Evolutionary conservation across 345 rosid genomes (phyloP), one percentile per base, ranked within the genome.

Genomic region (Eucalyptus pumila): DNA sequence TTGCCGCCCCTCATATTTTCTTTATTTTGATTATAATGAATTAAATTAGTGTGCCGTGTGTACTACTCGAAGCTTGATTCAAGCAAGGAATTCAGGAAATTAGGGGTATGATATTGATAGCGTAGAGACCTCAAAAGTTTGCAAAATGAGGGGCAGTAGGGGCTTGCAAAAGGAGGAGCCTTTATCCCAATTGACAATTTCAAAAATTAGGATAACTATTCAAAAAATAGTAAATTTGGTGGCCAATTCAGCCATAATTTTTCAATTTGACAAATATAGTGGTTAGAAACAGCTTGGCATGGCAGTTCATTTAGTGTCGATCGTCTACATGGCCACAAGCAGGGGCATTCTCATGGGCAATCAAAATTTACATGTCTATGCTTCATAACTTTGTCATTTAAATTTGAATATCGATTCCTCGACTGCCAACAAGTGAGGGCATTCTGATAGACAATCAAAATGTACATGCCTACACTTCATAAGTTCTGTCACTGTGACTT

Each of bases 211-310:
- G 27, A 40, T 76, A 3, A 21, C 4, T 40, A 4, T 40, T 5
- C 13, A 76, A 37, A 76, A 37, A 76, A 6, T 37, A 8, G 4
- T 76, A 76, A 37, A 11, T 21, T 19, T 1, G 3, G 9, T 11
- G 8, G 27, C 14, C 42, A 37, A 76, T 21, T 37, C 6, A 40
- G 23, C 24, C 26, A 7, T 76, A 40, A 21, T 19, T 4, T 72
- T 76, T 76, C 7, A 37, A 19, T 76, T 69, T 69, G 44, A 16
- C 37, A 30, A 65, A 65, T 15, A 11, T 76, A 21, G 1, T 40
- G 4, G 0, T 2, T 1, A 12, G 14, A 40, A 76, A 40, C 1
- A 12, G 1, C 15, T 11, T 11, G 5, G 24, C 2, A 1, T 34
- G 13, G 3, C 6, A 32, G 11, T 67, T 6, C 9, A 67, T 8